Percentiles rank a stretch among this genome's conserved stretches.
These are phyloP conservation scores for Spergularia marina DNA, from an alignment of 148 eudicot genomes.

Conservation along the genomic window DNA sequence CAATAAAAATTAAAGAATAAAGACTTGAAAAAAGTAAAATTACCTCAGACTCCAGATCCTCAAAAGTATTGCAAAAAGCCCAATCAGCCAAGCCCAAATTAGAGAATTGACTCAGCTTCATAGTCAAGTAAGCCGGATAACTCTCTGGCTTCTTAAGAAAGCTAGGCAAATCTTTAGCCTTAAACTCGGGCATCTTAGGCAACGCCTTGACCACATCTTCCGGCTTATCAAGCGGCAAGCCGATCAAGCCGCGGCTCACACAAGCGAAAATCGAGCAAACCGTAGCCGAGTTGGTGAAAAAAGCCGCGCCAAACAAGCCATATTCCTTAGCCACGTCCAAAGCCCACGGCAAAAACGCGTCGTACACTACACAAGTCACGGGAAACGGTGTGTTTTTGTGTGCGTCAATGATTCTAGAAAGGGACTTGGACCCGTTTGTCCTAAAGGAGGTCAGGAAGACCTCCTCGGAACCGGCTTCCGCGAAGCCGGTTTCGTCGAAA, in stretches of 20 bases:
- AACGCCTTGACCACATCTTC: conserved; percentile 31
- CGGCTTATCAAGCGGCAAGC: conserved; percentile 31
- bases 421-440: conserved; percentile 41
- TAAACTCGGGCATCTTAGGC: conserved; percentile 43
- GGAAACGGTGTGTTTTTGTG: conserved; percentile 31
- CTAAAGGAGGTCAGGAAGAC: conserved; percentile 38
- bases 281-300: conserved; percentile 61
- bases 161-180: conserved; percentile 34
- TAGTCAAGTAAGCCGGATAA: conserved; percentile 60
- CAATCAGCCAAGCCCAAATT: conserved; percentile 51
- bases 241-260: conserved; percentile 35
- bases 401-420: conserved; percentile 32
- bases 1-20: too few relatives aligned
- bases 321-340: conserved; percentile 56
- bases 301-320: conserved; percentile 46
- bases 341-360: conserved; percentile 66
- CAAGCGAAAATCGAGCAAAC: conserved; percentile 42
- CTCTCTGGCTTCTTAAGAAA: conserved; percentile 49
- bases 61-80: conserved; percentile 50
- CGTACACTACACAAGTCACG: conserved; percentile 50
- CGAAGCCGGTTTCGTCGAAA: conserved; percentile 30
- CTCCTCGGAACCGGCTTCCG: conserved; percentile 25
- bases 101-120: conserved; percentile 54
- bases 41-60: conserved; percentile 57
- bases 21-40: too few relatives aligned